Conservation (phyloP, 1,284 basidiomycete species). For the Neonothopanus nambi region DNA sequence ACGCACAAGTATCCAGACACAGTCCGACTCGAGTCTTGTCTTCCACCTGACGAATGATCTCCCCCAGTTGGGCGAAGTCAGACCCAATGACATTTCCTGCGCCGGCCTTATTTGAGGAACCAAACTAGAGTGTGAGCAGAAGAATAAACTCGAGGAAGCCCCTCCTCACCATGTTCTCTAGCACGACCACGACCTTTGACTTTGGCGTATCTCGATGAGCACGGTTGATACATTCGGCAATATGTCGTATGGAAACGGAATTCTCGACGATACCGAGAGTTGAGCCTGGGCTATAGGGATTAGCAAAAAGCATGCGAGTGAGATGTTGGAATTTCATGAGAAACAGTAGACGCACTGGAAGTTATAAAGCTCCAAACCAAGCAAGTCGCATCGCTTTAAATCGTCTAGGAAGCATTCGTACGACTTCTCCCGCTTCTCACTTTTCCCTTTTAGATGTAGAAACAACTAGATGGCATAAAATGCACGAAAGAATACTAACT, state of each 20-base stretch:
- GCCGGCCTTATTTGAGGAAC: conserved; percentile 73
- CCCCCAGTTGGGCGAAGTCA: conserved; percentile 65
- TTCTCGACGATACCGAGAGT: conserved; percentile 69
- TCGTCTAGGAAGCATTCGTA: conserved; percentile 86
- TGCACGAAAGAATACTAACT: conserved; percentile 41
- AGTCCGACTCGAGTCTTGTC: conserved; percentile 80
- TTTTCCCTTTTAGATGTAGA: conserved; percentile 27
- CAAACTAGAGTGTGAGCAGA: conserved; percentile 1
- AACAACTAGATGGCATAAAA: background rate
- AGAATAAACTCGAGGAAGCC: conserved; percentile 1
- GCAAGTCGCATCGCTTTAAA: conserved; percentile 74
- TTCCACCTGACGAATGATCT: conserved; percentile 72
- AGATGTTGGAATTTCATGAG: background rate
- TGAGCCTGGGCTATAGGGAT: conserved; percentile 77
- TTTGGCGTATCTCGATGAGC: conserved; percentile 66
- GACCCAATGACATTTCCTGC: conserved; percentile 80
- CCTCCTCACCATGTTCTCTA: conserved; percentile 89
- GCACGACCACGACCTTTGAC: conserved; percentile 60
- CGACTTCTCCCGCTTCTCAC: conserved; percentile 74
- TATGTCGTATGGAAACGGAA: conserved; percentile 61
- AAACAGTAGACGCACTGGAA: conserved; percentile 66
- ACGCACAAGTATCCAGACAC: conserved; percentile 83
- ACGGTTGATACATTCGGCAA: conserved; percentile 76
- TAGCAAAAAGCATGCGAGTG: background rate
- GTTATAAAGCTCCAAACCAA: conserved; percentile 79